Conservation (phyloP, 768 basidiomycete genomes). For the Podaxis sp. region DNA sequence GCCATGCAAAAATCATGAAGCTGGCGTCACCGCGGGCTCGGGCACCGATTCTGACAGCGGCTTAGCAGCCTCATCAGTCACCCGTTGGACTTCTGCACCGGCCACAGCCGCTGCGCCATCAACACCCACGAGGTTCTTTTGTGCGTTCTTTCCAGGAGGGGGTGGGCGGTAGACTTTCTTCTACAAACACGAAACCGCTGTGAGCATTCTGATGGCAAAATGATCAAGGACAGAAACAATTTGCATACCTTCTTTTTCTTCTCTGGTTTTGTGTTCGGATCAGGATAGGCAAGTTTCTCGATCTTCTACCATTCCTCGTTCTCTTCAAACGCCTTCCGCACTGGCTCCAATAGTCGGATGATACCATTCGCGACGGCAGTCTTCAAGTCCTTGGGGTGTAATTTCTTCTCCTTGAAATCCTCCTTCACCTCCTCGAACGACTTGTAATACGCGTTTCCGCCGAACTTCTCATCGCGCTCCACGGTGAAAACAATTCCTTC, state of each 20-base stretch:
- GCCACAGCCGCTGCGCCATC: slow-evolving; percentile 6
- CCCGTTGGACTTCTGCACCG: slow-evolving; percentile 17
- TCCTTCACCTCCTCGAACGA: slow-evolving; percentile 64
- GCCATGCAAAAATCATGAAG: neutral
- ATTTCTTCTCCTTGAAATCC: slow-evolving; percentile 71
- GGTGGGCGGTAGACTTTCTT: slow-evolving; percentile 84
- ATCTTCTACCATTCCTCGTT: slow-evolving; percentile 80
- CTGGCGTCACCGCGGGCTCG: neutral
- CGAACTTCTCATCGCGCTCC: slow-evolving; percentile 74
- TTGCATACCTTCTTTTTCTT: slow-evolving; percentile 60
- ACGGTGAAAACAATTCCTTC: slow-evolving; percentile 82
- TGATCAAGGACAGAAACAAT: neutral
- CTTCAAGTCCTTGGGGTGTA: slow-evolving; percentile 94
- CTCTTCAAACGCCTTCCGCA: slow-evolving; percentile 73
- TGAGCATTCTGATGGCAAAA: neutral
- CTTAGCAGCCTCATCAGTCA: slow-evolving; percentile 17
- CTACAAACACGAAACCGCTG: slow-evolving; percentile 32
- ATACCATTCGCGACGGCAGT: slow-evolving; percentile 71
- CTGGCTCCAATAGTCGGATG: slow-evolving; percentile 72
- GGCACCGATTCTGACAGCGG: slow-evolving; percentile 13
- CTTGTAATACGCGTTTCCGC: slow-evolving; percentile 75
- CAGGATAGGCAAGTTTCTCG: slow-evolving; percentile 83
- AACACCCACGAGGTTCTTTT: slow-evolving; percentile 22
- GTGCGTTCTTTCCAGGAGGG: slow-evolving; percentile 68
- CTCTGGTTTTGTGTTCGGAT: slow-evolving; percentile 60